Percentiles rank a stretch among this genome's conserved stretches.
These are phyloP conservation scores for Nannizziopsis arthrosporioides DNA, from an alignment of 2,329 filamentous ascomycete genomes.

Conservation along the genomic window DNA sequence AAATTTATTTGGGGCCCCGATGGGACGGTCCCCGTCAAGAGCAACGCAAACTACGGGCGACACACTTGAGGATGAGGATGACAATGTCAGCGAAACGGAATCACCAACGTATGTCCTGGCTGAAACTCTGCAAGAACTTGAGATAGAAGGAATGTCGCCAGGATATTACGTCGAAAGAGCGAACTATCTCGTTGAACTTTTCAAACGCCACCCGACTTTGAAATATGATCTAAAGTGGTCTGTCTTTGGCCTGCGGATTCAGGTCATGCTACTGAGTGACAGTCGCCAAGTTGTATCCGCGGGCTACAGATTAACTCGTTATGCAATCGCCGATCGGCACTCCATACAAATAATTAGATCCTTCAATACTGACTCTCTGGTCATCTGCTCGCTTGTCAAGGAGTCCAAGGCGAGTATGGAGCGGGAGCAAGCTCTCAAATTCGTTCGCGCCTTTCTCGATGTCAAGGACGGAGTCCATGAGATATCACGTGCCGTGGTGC, in stretches of 20 bases:
- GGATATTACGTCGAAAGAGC: constrained; percentile 93
- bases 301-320: constrained; percentile 83
- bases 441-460: constrained; percentile 86
- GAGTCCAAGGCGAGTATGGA: constrained; percentile 96
- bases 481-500: constrained; percentile 72
- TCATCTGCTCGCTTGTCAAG: constrained; percentile 84
- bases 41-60: constrained; percentile 30
- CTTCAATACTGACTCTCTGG: constrained; percentile 83
- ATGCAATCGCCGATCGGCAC: constrained; percentile 82
- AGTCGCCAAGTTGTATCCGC: constrained; percentile 92
- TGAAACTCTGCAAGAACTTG: constrained; percentile 80
- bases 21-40: constrained; percentile 41
- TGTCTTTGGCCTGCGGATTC: constrained; percentile 83
- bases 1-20: constrained; percentile 46
- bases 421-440: constrained; percentile 91
- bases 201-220: constrained; percentile 80
- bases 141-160: constrained; percentile 72
- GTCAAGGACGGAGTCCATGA: constrained; percentile 86
- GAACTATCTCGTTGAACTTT: constrained; percentile 89
- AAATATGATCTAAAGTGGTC: constrained; percentile 97
- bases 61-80: constrained; percentile 34
- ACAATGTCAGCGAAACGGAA: constrained; percentile 58
- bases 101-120: constrained; percentile 85
- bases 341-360: constrained; percentile 80
- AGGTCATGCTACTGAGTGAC: constrained; percentile 90